These are phyloP conservation scores for Trichothecium sympodiale DNA, from an alignment of 2,329 filamentous ascomycete genomes.

Conservation along the genomic window DNA sequence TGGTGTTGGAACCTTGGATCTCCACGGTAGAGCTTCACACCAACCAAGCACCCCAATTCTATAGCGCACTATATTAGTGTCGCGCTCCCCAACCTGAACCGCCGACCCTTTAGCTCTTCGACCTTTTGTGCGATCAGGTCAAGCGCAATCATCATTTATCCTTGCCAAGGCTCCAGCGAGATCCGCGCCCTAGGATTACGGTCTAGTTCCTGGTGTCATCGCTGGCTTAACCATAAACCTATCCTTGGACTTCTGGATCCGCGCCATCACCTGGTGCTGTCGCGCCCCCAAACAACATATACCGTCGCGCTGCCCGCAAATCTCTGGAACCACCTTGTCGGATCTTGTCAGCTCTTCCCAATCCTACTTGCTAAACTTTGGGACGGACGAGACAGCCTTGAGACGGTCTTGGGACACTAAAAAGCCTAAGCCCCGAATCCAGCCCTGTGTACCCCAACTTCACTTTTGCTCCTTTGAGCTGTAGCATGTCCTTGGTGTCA, in stretches of 20 bases:
- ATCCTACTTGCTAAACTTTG: conserved; percentile 10
- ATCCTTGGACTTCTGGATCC: conserved; percentile 16
- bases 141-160: conserved; percentile 15
- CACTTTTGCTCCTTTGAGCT: conserved; percentile 14
- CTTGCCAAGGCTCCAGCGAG: conserved; percentile 19
- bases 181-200: conserved; percentile 20
- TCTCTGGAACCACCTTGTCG: conserved; percentile 7
- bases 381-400: conserved; percentile 16
- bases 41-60: conserved; percentile 13
- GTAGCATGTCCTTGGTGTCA: conserved; percentile 23
- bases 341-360: conserved; percentile 3
- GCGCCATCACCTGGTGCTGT: conserved; percentile 19
- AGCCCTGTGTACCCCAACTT: background rate
- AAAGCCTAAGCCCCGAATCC: too few relatives aligned
- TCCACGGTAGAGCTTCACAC: conserved; percentile 12
- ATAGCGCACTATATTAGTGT: conserved; percentile 29
- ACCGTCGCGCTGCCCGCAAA: conserved; percentile 22
- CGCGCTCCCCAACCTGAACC: conserved; percentile 24
- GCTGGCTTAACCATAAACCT: conserved; percentile 17
- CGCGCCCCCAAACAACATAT: conserved; percentile 20
- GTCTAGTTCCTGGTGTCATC: conserved; percentile 20
- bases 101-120: conserved; percentile 13
- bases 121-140: conserved; percentile 18
- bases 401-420: conserved; percentile 17
- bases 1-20: conserved; percentile 20